Evolutionary conservation across 2,329 filamentous ascomycete genomes (phyloP).

Genomic region (Plectosphaerella sp.): DNA sequence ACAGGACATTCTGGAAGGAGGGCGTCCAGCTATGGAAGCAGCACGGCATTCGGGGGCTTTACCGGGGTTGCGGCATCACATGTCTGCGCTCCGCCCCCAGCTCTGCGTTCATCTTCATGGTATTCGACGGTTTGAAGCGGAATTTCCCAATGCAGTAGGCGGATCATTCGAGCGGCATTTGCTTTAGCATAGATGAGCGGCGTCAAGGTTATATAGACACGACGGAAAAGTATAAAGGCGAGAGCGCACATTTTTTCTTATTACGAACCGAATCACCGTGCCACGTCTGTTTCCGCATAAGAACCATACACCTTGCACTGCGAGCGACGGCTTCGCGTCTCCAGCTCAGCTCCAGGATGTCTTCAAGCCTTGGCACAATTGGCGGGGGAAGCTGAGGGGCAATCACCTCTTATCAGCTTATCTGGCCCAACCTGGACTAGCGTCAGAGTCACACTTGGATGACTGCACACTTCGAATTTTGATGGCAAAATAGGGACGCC

Average conservation of each 20-base stretch:
- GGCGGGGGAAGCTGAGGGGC: not conserved
- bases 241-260: too few relatives aligned
- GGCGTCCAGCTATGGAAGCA: conserved; percentile 72
- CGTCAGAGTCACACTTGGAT: conserved; percentile 31
- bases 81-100: conserved; percentile 83
- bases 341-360: too few relatives aligned
- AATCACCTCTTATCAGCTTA: conserved; percentile 29
- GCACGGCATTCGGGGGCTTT: conserved; percentile 79
- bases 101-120: conserved; percentile 96
- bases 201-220: too few relatives aligned
- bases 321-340: too few relatives aligned
- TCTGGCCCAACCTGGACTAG: conserved; percentile 29
- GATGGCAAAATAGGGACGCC: conserved; percentile 23
- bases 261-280: too few relatives aligned
- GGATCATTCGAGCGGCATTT: too few relatives aligned
- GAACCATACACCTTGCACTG: too few relatives aligned
- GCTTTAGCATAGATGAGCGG: too few relatives aligned
- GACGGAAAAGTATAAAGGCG: too few relatives aligned
- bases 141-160: conserved; percentile 49
- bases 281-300: too few relatives aligned
- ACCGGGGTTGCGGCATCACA: conserved; percentile 93
- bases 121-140: conserved; percentile 82
- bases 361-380: too few relatives aligned
- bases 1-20: conserved; percentile 69
- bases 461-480: conserved; percentile 39